These are phyloP conservation scores for Phytophthora tentaculata DNA, from an alignment of 352 stramenopile genomes.

Conservation along the genomic window DNA sequence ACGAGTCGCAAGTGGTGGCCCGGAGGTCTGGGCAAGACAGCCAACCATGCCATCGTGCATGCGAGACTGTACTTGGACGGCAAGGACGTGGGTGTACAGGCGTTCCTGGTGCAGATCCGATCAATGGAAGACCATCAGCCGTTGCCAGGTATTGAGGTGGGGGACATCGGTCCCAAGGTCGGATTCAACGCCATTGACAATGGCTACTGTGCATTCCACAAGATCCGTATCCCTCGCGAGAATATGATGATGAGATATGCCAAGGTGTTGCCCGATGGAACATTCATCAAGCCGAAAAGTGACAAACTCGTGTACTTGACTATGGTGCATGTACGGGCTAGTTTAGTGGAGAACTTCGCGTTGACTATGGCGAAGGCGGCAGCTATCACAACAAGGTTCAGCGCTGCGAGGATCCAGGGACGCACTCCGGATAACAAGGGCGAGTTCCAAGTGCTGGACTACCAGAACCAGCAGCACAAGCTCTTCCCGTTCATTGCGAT, in stretches of 20 bases:
- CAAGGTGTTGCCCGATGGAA: conserved; percentile 61
- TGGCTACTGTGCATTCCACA: conserved; percentile 38
- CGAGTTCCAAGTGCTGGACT: conserved; percentile 65
- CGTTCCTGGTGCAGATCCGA: conserved; percentile 38
- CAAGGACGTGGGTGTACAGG: conserved; percentile 36
- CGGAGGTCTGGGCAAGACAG: conserved; percentile 42
- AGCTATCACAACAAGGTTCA: conserved; percentile 59
- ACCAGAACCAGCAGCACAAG: conserved; percentile 62
- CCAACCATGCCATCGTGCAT: conserved; percentile 40
- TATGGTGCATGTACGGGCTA: conserved; percentile 53
- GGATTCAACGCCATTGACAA: conserved; percentile 38
- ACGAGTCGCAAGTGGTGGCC: conserved; percentile 97
- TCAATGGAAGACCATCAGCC: conserved; percentile 34
- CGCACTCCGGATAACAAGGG: conserved; percentile 45
- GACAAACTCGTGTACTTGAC: conserved; percentile 76
- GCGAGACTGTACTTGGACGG: conserved; percentile 29
- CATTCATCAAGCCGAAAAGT: conserved; percentile 62
- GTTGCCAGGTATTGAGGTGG: conserved; percentile 34
- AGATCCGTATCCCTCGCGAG: conserved; percentile 28
- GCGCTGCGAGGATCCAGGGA: conserved; percentile 52
- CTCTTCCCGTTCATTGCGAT: conserved; percentile 52
- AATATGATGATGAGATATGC: conserved; percentile 45
- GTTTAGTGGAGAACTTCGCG: background rate
- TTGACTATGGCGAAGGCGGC: conserved; percentile 19
- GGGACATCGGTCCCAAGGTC: conserved; percentile 40